Conservation (phyloP, 345 rosid species). For the Moricandia arvensis region DNA sequence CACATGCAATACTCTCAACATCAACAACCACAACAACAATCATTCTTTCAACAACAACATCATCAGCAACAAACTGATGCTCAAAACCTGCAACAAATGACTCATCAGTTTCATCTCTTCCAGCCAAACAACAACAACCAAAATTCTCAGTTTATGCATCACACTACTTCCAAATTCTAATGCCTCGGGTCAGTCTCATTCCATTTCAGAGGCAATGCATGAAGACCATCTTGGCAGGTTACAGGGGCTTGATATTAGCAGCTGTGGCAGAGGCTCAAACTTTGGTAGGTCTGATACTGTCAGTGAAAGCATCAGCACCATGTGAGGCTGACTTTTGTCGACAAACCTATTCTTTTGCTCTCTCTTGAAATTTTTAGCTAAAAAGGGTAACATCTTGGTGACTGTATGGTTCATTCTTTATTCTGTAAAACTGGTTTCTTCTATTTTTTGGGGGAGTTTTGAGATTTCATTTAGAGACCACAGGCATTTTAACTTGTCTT, state of each 20-base stretch:
- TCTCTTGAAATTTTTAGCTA: constrained; percentile 23
- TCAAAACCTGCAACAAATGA: constrained; percentile 51
- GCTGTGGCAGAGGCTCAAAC: constrained; percentile 55
- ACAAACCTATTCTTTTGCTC: constrained; percentile 32
- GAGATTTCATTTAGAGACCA: constrained; percentile 17
- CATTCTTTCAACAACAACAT: constrained; percentile 56
- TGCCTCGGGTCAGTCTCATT: constrained; percentile 38
- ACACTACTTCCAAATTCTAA: constrained; percentile 20
- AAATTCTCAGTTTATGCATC: constrained; percentile 18
- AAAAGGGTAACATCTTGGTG: constrained; percentile 22
- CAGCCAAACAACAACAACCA: constrained; percentile 39
- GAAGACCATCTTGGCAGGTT: constrained; percentile 67
- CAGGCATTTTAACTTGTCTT: background rate
- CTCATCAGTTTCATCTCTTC: constrained; percentile 57
- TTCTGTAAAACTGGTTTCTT: constrained; percentile 28
- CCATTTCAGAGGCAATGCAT: constrained; percentile 61
- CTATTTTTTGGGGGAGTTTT: background rate
- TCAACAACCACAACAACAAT: constrained; percentile 44
- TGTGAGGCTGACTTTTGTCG: constrained; percentile 39
- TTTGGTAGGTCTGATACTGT: constrained; percentile 68
- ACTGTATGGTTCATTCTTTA: constrained; percentile 17
- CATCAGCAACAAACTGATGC: constrained; percentile 45
- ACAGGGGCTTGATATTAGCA: constrained; percentile 80
- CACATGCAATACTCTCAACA: constrained; percentile 41
- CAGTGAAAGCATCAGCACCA: constrained; percentile 74